These are phyloP conservation scores for Penicillium coffeae DNA, from an alignment of 495 filamentous ascomycete genomes.

Conservation along the genomic window DNA sequence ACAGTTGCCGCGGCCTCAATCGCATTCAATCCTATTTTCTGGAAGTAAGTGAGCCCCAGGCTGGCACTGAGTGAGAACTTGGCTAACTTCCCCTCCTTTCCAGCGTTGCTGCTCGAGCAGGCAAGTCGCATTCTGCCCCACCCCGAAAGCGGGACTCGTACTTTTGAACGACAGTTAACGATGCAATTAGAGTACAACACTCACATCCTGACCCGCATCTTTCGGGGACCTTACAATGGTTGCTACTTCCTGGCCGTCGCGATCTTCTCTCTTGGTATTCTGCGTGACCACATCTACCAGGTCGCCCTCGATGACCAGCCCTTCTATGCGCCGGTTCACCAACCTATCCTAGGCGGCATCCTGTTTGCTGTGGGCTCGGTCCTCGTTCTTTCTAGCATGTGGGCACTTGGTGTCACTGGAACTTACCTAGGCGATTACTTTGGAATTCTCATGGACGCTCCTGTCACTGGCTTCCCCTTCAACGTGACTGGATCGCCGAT, in stretches of 20 bases:
- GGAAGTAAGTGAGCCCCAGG: slow-evolving; percentile 44
- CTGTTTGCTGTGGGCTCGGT: slow-evolving; percentile 74
- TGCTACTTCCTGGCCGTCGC: slow-evolving; percentile 86
- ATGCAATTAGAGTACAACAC: slow-evolving; percentile 79
- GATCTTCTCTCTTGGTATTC: slow-evolving; percentile 87
- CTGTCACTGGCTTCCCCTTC: slow-evolving; percentile 93
- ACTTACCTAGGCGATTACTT: slow-evolving; percentile 99
- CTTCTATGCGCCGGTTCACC: slow-evolving; percentile 51
- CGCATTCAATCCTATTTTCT: slow-evolving; percentile 55
- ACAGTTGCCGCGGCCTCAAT: slow-evolving; percentile 48
- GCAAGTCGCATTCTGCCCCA: slow-evolving; percentile 22
- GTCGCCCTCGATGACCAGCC: slow-evolving; percentile 37
- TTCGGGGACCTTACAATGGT: slow-evolving; percentile 73
- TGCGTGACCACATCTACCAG: slow-evolving; percentile 71
- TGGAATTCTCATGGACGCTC: slow-evolving; percentile 92
- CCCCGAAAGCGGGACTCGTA: background rate
- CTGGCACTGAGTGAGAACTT: background rate
- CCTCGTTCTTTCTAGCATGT: slow-evolving; percentile 84
- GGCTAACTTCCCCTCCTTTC: background rate
- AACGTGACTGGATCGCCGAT: slow-evolving; percentile 89
- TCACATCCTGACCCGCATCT: slow-evolving; percentile 81
- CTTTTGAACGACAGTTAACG: slow-evolving; percentile 13
- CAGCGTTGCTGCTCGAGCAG: slow-evolving; percentile 47
- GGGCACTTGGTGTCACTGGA: slow-evolving; percentile 89
- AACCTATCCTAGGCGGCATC: slow-evolving; percentile 69